Evolutionary conservation across 1,284 basidiomycete genomes (phyloP), one percentile per base, ranked within the genome.

Genomic region (Malassezia slooffiae): DNA sequence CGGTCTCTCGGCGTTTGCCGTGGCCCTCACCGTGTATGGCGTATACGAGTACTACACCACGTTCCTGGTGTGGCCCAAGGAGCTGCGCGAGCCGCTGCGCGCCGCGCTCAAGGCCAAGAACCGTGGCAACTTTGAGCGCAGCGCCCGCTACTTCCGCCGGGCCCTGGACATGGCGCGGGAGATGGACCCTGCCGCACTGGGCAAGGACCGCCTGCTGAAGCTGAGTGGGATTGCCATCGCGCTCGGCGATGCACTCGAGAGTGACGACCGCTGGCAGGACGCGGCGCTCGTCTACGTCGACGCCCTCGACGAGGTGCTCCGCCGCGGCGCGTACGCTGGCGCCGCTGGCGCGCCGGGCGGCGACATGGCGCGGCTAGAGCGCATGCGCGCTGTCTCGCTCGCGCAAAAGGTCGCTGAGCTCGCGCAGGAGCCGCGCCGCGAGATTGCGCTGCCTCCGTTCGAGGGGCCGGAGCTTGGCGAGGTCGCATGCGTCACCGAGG

Each of bases 221-320:
- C 55, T 58, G 9, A 56, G 64, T 1, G 70, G 70, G 12, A 66
- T 71, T 7, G 57, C 59, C 0, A 65, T 71, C 20, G 67, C 69
- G 1, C 52, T 70, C 7, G 62, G 54, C 9, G 53, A 51, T 2
- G 40, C 68, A 40, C 42, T 70, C 16, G 69, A 70, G 34, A 49
- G 54, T 4, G 52, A 58, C 54, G 58, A 7, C 38, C 40, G 24
- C 43, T 53, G 12, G 43, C 32, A 17, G 47, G 52, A 38, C 44
- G 58, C 23, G 53, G 62, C 40, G 29, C 35, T 17, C 3, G 55
- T 59, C 9, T 48, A 64, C 28, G 23, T 50, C 19, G 67, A 69
- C 23, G 63, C 58, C 4, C 57, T 62, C 31, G 50, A 66, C 15
- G 52, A 62, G 47, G 41, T 60, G 13, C 48, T 49, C 38, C 34